A percentile compares a stretch with the other conserved stretches of the same genome.
Conservation (phyloP, 768 basidiomycete genomes). For the Pisolithus albus region DNA sequence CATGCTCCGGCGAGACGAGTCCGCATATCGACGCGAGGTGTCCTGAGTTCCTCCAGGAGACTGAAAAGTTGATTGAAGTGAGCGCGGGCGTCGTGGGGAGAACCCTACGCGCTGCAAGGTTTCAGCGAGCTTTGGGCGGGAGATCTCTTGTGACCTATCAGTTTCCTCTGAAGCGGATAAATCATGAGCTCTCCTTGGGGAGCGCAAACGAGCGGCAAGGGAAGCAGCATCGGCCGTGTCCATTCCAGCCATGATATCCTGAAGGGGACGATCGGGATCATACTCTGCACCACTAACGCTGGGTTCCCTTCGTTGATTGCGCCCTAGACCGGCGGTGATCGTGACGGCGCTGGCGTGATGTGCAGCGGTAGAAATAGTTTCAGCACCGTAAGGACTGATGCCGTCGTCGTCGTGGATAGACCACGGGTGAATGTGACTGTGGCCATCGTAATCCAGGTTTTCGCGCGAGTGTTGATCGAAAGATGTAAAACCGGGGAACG, state of each 20-base stretch:
- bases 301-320: constrained; percentile 43
- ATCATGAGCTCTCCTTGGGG: constrained; percentile 39
- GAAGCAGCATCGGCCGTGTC: constrained; percentile 33
- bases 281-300: constrained; percentile 75
- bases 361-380: constrained; percentile 74
- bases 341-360: constrained; percentile 90
- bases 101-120: constrained; percentile 62
- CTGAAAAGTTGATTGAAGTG: constrained; percentile 26
- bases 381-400: constrained; percentile 57
- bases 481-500: constrained; percentile 53
- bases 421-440: constrained; percentile 47
- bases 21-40: constrained; percentile 8
- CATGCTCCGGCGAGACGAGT: constrained; percentile 18
- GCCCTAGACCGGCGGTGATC: constrained; percentile 70
- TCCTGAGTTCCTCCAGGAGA: constrained; percentile 8
- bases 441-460: constrained; percentile 47
- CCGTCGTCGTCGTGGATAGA: constrained; percentile 64
- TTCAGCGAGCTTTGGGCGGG: constrained; percentile 63
- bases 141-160: constrained; percentile 34
- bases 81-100: constrained; percentile 70
- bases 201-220: constrained; percentile 38
- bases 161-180: constrained; percentile 47
- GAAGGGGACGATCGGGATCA: constrained; percentile 75
- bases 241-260: constrained; percentile 62
- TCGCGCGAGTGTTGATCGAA: constrained; percentile 54